These are phyloP conservation scores for Termitomyces sp. DNA, from an alignment of 768 basidiomycete genomes.

Conservation along the genomic window DNA sequence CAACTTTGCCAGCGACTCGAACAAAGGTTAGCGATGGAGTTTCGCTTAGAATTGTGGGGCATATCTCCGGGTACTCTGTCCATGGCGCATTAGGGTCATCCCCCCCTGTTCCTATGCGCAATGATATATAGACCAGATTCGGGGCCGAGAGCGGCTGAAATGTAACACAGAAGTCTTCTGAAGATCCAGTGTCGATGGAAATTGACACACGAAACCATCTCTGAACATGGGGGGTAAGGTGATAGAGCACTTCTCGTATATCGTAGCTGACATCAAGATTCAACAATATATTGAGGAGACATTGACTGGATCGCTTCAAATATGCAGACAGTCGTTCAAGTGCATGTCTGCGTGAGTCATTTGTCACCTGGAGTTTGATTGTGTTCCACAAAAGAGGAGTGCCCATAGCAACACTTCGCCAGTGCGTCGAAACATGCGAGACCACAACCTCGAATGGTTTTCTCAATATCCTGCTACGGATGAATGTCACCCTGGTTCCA, in stretches of 20 bases:
- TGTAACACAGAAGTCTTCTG: slow-evolving; percentile 20
- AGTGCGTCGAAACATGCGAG: slow-evolving; percentile 40
- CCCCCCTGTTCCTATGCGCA: slow-evolving; percentile 25
- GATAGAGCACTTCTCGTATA: slow-evolving; percentile 21
- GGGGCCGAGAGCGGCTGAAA: slow-evolving; percentile 24
- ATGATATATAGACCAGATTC: slow-evolving; percentile 31
- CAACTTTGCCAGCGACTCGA: slow-evolving; percentile 34
- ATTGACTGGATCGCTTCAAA: slow-evolving; percentile 29
- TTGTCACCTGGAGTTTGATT: slow-evolving; percentile 26
- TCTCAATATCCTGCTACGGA: not conserved
- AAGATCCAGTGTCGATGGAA: slow-evolving; percentile 15
- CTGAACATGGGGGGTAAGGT: slow-evolving; percentile 26
- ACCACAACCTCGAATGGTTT: slow-evolving; percentile 29
- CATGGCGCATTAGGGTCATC: slow-evolving; percentile 21
- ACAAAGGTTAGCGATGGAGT: slow-evolving; percentile 31
- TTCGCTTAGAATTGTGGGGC: slow-evolving; percentile 24
- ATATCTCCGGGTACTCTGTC: slow-evolving; percentile 21
- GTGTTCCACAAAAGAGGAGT: slow-evolving; percentile 41
- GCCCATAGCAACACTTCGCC: slow-evolving; percentile 33
- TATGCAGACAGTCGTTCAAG: slow-evolving; percentile 27
- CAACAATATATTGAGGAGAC: slow-evolving; percentile 31
- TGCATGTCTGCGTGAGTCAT: slow-evolving; percentile 12
- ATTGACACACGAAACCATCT: slow-evolving; percentile 36
- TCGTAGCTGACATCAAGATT: slow-evolving; percentile 19
- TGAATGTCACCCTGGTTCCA: slow-evolving; percentile 6